Evolutionary conservation across 225 moss, liverwort and hornwort species (phyloP).

Genomic region (Straminergon stramineum): DNA sequence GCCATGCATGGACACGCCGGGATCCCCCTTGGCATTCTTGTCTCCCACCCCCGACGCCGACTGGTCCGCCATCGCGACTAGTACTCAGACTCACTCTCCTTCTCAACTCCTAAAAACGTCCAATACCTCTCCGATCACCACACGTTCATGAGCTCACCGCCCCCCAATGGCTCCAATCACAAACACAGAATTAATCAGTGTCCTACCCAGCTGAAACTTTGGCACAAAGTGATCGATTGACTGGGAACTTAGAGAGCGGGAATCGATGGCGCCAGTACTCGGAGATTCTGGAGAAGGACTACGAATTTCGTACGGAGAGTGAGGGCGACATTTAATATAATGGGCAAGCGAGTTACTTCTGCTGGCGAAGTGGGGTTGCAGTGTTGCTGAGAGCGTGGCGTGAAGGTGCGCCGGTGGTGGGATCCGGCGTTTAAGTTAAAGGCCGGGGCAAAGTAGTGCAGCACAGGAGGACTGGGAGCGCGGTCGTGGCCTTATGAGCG

Average conservation of each 20-base stretch:
- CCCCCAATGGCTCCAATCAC: not conserved
- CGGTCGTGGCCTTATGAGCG: not conserved
- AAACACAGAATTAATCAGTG: not conserved
- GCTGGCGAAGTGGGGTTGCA: not conserved
- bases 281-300: not conserved
- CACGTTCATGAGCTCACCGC: not conserved
- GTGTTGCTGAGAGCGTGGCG: not conserved
- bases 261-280: not conserved
- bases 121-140: not conserved
- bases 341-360: not conserved
- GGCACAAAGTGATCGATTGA: not conserved
- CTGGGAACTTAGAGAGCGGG: not conserved
- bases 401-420: not conserved
- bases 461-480: not conserved
- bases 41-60: slow-evolving; percentile 22
- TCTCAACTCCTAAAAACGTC: not conserved
- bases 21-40: slow-evolving; percentile 20
- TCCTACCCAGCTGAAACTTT: not conserved
- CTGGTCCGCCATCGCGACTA: slow-evolving; percentile 24
- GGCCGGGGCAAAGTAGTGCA: not conserved
- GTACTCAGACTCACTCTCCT: no score
- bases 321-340: not conserved
- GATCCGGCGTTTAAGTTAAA: not conserved
- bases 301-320: not conserved
- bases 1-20: slow-evolving; percentile 61